Evolutionary conservation across 2,329 filamentous ascomycete species (phyloP).

Genomic region (Fusarium compactum): DNA sequence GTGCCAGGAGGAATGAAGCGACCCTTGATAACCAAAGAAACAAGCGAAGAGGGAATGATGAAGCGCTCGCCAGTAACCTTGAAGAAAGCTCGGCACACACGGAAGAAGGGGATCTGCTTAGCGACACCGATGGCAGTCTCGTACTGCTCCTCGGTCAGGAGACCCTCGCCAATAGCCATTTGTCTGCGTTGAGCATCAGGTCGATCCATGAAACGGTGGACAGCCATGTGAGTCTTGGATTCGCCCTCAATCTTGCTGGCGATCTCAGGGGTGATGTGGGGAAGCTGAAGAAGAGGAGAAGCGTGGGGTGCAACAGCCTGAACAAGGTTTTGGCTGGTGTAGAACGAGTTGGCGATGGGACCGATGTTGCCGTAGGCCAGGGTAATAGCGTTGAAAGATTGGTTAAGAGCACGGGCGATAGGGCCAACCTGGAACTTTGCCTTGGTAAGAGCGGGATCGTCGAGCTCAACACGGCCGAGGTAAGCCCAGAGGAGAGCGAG

Average conservation of each 20-base stretch:
- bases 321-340: conserved; percentile 85
- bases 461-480: conserved; percentile 86
- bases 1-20: conserved; percentile 91
- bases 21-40: conserved; percentile 94
- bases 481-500: conserved; percentile 95
- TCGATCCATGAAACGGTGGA: conserved; percentile 91
- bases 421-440: conserved; percentile 92
- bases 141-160: conserved; percentile 83
- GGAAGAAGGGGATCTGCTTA: conserved; percentile 83
- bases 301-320: conserved; percentile 87
- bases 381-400: conserved; percentile 87
- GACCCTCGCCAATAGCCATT: conserved; percentile 75
- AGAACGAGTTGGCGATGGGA: conserved; percentile 85
- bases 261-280: conserved; percentile 79
- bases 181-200: conserved; percentile 79
- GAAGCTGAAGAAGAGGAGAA: conserved; percentile 91
- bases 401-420: conserved; percentile 85
- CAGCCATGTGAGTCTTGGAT: conserved; percentile 77
- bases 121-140: conserved; percentile 80
- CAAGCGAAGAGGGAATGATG: conserved; percentile 91
- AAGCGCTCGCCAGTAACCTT: conserved; percentile 96
- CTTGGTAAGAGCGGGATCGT: conserved; percentile 80
- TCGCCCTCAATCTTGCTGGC: conserved; percentile 78
- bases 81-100: conserved; percentile 95
- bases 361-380: conserved; percentile 87